Percentiles rank a stretch among this genome's conserved stretches.
These are phyloP conservation scores for Trichoderma endophyticum DNA, from an alignment of 2,329 filamentous ascomycete species.

Conservation along the genomic window DNA sequence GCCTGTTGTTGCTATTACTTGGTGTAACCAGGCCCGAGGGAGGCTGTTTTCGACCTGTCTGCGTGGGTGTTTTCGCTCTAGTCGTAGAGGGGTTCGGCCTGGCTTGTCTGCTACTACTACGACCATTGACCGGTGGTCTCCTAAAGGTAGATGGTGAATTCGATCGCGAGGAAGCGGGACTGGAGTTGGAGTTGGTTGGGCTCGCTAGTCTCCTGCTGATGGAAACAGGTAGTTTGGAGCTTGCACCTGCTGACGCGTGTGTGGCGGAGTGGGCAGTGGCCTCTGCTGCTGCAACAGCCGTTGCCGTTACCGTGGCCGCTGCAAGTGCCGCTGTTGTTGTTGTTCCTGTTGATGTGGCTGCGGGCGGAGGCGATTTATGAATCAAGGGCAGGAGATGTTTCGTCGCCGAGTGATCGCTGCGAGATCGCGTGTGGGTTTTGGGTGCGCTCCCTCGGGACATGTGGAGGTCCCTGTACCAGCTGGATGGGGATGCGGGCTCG, in stretches of 20 bases:
- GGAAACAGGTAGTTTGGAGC: constrained; percentile 47
- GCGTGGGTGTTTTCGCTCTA: constrained; percentile 41
- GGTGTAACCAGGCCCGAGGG: constrained; percentile 43
- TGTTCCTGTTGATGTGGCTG: neutral
- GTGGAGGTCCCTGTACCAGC: constrained; percentile 55
- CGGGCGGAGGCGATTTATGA: constrained; percentile 31
- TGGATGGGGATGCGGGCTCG: constrained; percentile 63
- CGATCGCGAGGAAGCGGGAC: constrained; percentile 52
- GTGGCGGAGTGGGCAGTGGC: constrained; percentile 24
- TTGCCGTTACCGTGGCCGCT: neutral
- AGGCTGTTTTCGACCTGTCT: constrained; percentile 37
- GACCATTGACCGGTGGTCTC: constrained; percentile 40
- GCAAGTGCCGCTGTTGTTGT: constrained; percentile 2
- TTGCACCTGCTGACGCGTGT: constrained; percentile 25
- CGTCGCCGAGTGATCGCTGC: constrained; percentile 56
- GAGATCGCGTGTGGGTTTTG: constrained; percentile 47
- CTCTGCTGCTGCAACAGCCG: constrained; percentile 5
- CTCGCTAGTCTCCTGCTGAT: constrained; percentile 42
- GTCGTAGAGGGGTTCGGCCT: constrained; percentile 37
- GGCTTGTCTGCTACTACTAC: constrained; percentile 30
- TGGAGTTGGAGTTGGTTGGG: constrained; percentile 41
- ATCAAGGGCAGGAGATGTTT: constrained; percentile 31
- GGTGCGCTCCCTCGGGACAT: constrained; percentile 25
- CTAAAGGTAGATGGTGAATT: constrained; percentile 52
- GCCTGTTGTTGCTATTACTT: constrained; percentile 54